A percentile compares a stretch with the other conserved stretches of the same genome.
Conservation (phyloP, 2,329 filamentous ascomycete species). For the Colletotrichum lini region DNA sequence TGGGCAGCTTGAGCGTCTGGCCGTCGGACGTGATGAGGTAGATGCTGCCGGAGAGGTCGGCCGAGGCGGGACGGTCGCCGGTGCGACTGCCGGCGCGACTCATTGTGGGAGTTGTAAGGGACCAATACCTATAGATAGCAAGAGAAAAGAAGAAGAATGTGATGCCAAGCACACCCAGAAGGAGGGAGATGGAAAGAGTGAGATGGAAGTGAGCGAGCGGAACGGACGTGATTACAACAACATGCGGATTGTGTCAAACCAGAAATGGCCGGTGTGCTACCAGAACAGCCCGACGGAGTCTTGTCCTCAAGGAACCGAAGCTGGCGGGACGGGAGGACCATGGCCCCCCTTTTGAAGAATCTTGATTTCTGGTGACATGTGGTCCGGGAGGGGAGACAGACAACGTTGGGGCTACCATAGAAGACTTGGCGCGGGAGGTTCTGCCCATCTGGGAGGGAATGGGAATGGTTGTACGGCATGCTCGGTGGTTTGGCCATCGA, state of each 20-base stretch:
- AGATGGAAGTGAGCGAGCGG: slow-evolving; percentile 1
- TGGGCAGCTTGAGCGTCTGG: slow-evolving; percentile 49
- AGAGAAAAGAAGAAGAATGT: not conserved
- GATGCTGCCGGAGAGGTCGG: slow-evolving; percentile 47
- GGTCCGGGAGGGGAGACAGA: not conserved
- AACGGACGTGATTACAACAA: not conserved
- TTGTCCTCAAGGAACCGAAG: too few relatives aligned
- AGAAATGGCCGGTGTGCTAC: slow-evolving; percentile 28
- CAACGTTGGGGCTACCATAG: not conserved
- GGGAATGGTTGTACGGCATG: slow-evolving; percentile 1
- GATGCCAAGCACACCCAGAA: not conserved
- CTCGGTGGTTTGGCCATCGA: slow-evolving; percentile 7
- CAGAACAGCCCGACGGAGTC: slow-evolving; percentile 29
- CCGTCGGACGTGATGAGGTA: slow-evolving; percentile 52
- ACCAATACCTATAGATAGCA: not conserved
- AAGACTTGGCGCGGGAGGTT: too few relatives aligned
- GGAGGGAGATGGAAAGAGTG: too few relatives aligned
- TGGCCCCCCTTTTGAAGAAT: slow-evolving; percentile 1
- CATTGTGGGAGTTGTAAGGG: not conserved
- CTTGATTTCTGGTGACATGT: slow-evolving; percentile 13
- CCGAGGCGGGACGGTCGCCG: slow-evolving; percentile 22
- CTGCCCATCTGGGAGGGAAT: not conserved
- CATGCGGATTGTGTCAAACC: slow-evolving; percentile 5
- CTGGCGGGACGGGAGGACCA: not conserved
- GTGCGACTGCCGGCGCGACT: not conserved